Conservation (phyloP, 2,329 filamentous ascomycete genomes). For the Rachicladosporium sp. region DNA sequence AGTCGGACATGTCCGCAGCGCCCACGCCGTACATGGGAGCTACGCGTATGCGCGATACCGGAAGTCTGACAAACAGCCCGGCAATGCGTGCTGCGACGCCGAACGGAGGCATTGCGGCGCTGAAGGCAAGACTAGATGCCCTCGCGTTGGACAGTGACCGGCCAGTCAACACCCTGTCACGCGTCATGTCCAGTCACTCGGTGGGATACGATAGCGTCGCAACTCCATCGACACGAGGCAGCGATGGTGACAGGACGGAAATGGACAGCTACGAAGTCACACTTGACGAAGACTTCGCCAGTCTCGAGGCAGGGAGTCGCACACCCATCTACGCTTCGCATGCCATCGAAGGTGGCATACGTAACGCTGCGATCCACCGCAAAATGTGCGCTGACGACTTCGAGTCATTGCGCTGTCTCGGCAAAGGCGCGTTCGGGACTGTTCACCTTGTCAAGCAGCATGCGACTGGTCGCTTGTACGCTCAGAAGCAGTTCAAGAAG, state of each 20-base stretch:
- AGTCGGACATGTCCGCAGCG: slow-evolving; percentile 38
- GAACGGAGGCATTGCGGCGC: slow-evolving; percentile 62
- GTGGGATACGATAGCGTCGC: slow-evolving; percentile 34
- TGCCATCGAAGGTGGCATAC: slow-evolving; percentile 42
- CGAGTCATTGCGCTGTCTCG: slow-evolving; percentile 77
- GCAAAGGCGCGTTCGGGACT: slow-evolving; percentile 92
- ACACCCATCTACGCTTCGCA: slow-evolving; percentile 24
- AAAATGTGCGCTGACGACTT: slow-evolving; percentile 94
- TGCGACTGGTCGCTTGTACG: slow-evolving; percentile 76
- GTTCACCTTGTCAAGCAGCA: slow-evolving; percentile 87
- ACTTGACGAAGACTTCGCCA: slow-evolving; percentile 75
- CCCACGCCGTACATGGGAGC: slow-evolving; percentile 23
- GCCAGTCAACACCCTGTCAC: slow-evolving; percentile 32
- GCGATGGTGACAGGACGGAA: slow-evolving; percentile 58
- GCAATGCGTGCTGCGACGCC: slow-evolving; percentile 37
- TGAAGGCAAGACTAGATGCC: slow-evolving; percentile 71
- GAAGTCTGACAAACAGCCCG: slow-evolving; percentile 36
- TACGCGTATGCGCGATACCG: slow-evolving; percentile 30
- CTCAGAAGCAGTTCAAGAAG: slow-evolving; percentile 98
- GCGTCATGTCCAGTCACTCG: slow-evolving; percentile 23
- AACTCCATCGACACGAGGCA: slow-evolving; percentile 41
- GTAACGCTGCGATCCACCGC: slow-evolving; percentile 32
- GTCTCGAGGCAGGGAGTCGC: slow-evolving; percentile 37
- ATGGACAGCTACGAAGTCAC: slow-evolving; percentile 75
- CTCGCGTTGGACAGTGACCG: slow-evolving; percentile 55